phyloP scores from a whole-genome alignment of 768 basidiomycete species.

The Holtermannia corniformis region DNA sequence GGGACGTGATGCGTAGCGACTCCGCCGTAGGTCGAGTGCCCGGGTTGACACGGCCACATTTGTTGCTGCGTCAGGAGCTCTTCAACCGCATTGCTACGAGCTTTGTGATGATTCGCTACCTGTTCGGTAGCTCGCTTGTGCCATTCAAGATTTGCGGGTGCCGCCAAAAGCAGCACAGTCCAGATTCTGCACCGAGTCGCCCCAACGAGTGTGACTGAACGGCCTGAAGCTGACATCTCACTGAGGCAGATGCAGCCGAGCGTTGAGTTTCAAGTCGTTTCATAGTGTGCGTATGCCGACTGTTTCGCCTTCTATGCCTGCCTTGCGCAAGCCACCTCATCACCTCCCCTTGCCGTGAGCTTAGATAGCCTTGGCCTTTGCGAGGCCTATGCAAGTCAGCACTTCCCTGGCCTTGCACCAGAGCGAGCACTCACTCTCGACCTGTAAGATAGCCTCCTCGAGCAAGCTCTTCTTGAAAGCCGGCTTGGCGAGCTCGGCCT shows the following conservation, averaged over 20 bases:
- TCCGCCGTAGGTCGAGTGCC: too few relatives aligned
- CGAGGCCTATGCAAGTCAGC: conserved; percentile 53
- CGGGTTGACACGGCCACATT: too few relatives aligned
- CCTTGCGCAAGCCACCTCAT: not conserved
- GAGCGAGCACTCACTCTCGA: conserved; percentile 67
- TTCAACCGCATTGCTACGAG: too few relatives aligned
- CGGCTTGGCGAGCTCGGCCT: conserved; percentile 50
- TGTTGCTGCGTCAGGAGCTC: too few relatives aligned
- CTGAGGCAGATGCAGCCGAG: too few relatives aligned
- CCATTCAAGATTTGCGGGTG: too few relatives aligned
- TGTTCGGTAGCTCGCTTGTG: too few relatives aligned
- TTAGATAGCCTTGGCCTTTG: conserved; percentile 87
- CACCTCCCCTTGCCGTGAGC: conserved; percentile 3
- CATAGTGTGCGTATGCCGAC: not conserved
- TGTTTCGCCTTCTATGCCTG: not conserved
- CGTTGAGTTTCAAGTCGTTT: not conserved
- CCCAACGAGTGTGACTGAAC: not conserved
- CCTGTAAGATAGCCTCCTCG: conserved; percentile 82
- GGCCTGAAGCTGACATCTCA: too few relatives aligned
- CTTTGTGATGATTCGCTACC: too few relatives aligned
- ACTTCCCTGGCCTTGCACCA: not conserved
- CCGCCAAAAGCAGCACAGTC: too few relatives aligned
- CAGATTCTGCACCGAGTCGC: too few relatives aligned
- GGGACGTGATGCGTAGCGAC: too few relatives aligned
- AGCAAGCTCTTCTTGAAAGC: conserved; percentile 72